phyloP scores from a whole-genome alignment of 169 alveolate genomes.

The Eimeria necatrix region DNA sequence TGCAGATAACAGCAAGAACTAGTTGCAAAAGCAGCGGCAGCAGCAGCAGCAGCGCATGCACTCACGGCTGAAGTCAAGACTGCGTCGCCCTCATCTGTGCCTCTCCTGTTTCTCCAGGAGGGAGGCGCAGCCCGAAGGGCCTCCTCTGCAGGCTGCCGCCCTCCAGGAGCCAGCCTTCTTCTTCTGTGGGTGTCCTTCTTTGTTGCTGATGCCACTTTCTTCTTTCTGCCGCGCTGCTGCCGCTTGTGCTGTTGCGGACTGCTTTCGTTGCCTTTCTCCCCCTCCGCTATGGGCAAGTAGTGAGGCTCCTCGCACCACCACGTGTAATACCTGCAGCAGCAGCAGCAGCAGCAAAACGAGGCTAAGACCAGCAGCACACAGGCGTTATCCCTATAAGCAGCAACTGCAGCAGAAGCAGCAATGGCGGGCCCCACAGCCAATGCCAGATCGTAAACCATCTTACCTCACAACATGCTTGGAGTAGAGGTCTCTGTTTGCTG shows the following conservation, averaged over 20 bases:
- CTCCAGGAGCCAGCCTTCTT: not conserved
- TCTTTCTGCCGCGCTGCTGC: conserved; percentile 31
- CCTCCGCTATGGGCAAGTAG: conserved; percentile 87
- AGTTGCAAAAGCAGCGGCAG: not conserved
- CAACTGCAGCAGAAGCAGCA: conserved; percentile 18
- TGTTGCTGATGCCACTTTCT: not conserved
- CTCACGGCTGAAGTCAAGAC: conserved; percentile 6
- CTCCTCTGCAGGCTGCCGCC: not conserved
- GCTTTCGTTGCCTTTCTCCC: not conserved
- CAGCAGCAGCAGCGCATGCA: not conserved
- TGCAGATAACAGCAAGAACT: not conserved
- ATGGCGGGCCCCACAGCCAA: not conserved
- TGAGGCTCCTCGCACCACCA: conserved; percentile 97
- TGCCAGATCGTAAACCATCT: not conserved
- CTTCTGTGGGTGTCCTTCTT: not conserved
- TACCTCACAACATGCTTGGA: conserved; percentile 93
- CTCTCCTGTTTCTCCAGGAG: not conserved
- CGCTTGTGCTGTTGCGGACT: not conserved
- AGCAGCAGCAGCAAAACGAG: not conserved
- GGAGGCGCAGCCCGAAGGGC: not conserved
- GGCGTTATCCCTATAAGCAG: not conserved
- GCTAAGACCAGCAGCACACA: not conserved
- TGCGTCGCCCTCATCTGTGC: conserved; percentile 27
- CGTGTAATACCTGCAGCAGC: conserved; percentile 86
- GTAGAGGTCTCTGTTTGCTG: conserved; percentile 92